A percentile compares a stretch with the other conserved stretches of the same genome.
Conservation (phyloP, 768 basidiomycete genomes). For the Mycena vitilis region DNA sequence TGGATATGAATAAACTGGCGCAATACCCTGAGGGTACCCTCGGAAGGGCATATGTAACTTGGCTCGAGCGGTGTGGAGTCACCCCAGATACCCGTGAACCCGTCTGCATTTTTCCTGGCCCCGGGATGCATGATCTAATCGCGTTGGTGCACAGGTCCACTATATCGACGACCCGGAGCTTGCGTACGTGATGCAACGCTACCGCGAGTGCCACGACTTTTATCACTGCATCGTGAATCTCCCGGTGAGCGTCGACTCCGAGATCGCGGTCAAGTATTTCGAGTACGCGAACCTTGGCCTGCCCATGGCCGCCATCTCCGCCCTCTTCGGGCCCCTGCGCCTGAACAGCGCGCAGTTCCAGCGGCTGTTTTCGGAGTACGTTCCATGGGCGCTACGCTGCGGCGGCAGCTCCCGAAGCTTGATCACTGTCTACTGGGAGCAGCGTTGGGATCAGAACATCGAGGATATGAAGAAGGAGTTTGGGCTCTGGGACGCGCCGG, state of each 20-base stretch:
- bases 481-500: slow-evolving; percentile 87
- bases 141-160: slow-evolving; percentile 70
- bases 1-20: slow-evolving; percentile 77
- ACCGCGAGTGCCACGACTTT: slow-evolving; percentile 97
- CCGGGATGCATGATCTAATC: not conserved
- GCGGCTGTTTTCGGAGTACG: slow-evolving; percentile 80
- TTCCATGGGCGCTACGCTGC: slow-evolving; percentile 92
- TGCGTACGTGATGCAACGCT: slow-evolving; percentile 98
- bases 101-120: slow-evolving; percentile 54
- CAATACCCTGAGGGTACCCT: slow-evolving; percentile 83
- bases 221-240: slow-evolving; percentile 93
- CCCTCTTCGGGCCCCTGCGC: slow-evolving; percentile 81
- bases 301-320: slow-evolving; percentile 87
- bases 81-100: slow-evolving; percentile 95
- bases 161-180: slow-evolving; percentile 96
- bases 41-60: slow-evolving; percentile 87
- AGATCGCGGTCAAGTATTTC: slow-evolving; percentile 94
- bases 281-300: slow-evolving; percentile 93
- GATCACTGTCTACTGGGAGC: slow-evolving; percentile 96
- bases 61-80: slow-evolving; percentile 89
- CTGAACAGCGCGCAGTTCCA: slow-evolving; percentile 67
- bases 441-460: slow-evolving; percentile 88
- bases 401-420: slow-evolving; percentile 81
- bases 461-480: slow-evolving; percentile 87
- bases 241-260: slow-evolving; percentile 90